Percentiles rank a stretch among this genome's conserved stretches.
These are phyloP conservation scores for Perilla frutescens DNA, from an alignment of 257 asterid genomes.

Conservation along the genomic window DNA sequence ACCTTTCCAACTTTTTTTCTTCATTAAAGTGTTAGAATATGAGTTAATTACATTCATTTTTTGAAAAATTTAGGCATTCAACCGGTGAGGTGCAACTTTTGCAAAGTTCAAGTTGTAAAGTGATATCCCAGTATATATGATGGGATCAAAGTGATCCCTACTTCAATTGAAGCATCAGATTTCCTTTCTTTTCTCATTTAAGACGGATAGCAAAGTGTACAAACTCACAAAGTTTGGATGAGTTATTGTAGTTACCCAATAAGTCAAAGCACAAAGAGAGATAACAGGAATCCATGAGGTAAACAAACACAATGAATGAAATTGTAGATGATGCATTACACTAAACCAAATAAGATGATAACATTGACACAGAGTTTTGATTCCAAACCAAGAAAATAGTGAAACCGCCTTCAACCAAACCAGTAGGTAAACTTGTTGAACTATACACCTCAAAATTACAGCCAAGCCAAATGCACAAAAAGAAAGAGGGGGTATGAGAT, in stretches of 20 bases:
- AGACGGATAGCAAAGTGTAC: neutral
- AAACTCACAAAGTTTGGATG: neutral
- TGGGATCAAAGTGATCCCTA: no score
- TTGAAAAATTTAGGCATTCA: neutral
- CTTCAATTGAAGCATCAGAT: no score
- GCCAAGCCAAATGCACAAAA: neutral
- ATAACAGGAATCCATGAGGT: no score
- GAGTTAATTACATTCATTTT: neutral
- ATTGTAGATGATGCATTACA: no score
- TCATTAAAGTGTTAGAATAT: neutral
- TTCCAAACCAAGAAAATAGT: slow-evolving; percentile 8
- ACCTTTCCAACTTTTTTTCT: neutral
- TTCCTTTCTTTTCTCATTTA: no score
- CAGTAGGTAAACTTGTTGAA: slow-evolving; percentile 9
- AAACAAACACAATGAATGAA: no score
- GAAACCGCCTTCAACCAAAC: neutral
- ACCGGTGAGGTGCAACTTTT: neutral
- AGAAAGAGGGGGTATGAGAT: no score
- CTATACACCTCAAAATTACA: neutral
- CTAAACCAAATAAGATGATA: no score
- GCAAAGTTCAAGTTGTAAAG: neutral
- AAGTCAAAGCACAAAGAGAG: no score
- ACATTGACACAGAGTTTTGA: neutral
- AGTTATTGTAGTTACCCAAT: neutral
- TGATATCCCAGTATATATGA: neutral